Evolutionary conservation across 345 rosid genomes (phyloP), one percentile per base, ranked within the genome.

Genomic region (Lepidium sativum): DNA sequence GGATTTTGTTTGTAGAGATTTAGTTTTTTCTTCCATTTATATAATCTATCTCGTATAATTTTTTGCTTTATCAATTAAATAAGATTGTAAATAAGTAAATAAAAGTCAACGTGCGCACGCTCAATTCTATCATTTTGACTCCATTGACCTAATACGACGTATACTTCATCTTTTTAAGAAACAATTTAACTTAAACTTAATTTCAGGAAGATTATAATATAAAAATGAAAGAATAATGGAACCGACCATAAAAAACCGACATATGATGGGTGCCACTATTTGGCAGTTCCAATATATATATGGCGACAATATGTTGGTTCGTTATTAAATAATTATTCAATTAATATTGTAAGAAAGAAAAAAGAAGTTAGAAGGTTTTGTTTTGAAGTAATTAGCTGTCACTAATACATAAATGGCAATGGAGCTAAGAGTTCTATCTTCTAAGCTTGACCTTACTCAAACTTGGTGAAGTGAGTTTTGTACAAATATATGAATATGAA

Each of bases 161-260:
- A 27, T 6, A 51, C 37, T 29, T 1, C 13, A 52, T 6, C 18
- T 9, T 33, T n/a, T 33, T 32, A 33, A 17, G 29, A 10, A 21
- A 13, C 21, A 38, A 56, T 20, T 2, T 8, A 33, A 9, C 21
- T 23, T 37, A 1, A 38, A 21, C 62, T 38, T 9, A 57, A 57
- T 57, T 15, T 57, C 12, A 6, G 61, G 45, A 34, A 21, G 45
- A 56, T 56, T 54, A 38, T 5, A 6, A 17, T 54, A 6, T 55
- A 55, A 52, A 25, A 17, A 42, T 37, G 5, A 21, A 55, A 56
- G 32, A 56, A 55, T 23, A 21, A 23, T 14, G 23, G 13, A 6
- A 57, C 62, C 62, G 62, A 57, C 62, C 61, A 39, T 57, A 23
- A 57, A 57, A n/a, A n/a, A n/a, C n/a, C n/a, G n/a, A n/a, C n/a